phyloP scores from a whole-genome alignment of 805 yeast genomes.

The Scheffersomyces coipomensis region DNA sequence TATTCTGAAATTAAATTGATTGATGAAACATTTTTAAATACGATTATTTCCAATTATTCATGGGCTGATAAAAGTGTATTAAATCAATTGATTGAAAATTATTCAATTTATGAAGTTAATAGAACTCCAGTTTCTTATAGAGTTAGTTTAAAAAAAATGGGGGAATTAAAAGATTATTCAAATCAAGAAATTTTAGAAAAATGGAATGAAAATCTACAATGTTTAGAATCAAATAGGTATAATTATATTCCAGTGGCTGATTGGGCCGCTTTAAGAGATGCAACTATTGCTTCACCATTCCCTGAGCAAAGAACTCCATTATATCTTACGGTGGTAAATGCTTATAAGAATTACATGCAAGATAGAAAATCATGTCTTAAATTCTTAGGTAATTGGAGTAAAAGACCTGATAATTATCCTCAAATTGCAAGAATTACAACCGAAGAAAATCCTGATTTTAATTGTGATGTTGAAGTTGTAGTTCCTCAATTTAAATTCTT shows the following conservation, averaged over 20 bases:
- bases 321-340: slow-evolving; percentile 54
- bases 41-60: slow-evolving; percentile 61
- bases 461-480: slow-evolving; percentile 14
- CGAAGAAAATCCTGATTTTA: slow-evolving; percentile 12
- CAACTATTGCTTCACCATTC: slow-evolving; percentile 53
- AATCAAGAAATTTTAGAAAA: slow-evolving; percentile 49
- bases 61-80: slow-evolving; percentile 71
- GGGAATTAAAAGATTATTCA: slow-evolving; percentile 55
- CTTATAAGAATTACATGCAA: slow-evolving; percentile 43
- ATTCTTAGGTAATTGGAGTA: slow-evolving; percentile 29
- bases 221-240: slow-evolving; percentile 54
- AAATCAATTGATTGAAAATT: slow-evolving; percentile 61
- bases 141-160: slow-evolving; percentile 69
- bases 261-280: slow-evolving; percentile 81
- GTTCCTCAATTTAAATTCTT: slow-evolving; percentile 25
- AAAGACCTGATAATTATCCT: slow-evolving; percentile 20
- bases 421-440: slow-evolving; percentile 23
- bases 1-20: slow-evolving; percentile 58
- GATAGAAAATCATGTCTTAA: slow-evolving; percentile 28
- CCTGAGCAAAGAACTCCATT: slow-evolving; percentile 47
- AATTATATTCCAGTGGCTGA: slow-evolving; percentile 75
- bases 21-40: slow-evolving; percentile 82
- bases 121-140: slow-evolving; percentile 72
- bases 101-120: slow-evolving; percentile 52
- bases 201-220: slow-evolving; percentile 52